Evolutionary conservation across 108 stramenopile genomes (phyloP), one percentile per base, ranked within the genome.

Genomic region (Fragilaria crotonensis): DNA sequence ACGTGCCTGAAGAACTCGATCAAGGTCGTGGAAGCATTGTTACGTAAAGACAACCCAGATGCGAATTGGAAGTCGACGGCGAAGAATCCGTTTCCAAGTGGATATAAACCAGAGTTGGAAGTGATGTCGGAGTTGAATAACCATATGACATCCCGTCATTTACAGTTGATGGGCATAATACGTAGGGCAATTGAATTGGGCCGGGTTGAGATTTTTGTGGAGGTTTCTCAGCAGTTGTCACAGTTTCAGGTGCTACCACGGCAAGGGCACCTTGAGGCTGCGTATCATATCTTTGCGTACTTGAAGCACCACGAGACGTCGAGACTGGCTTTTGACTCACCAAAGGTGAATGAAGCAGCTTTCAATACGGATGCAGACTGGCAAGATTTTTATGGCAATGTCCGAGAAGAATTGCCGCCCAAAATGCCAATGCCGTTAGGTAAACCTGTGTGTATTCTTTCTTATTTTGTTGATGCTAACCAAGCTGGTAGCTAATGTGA

Each of bases 181-280:
- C 45, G 63, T 7, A 69, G 73, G 73, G 70, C n/a, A n/a, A n/a
- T n/a, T n/a, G n/a, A n/a, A n/a, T n/a, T n/a, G n/a, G n/a, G n/a
- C n/a, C n/a, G n/a, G 18, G 45, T 65, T 46, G 78, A 79, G 60
- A 52, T 79, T 25, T 44, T 45, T 31, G 20, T 45, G 27, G 67
- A 63, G 25, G 64, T 66, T 0, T 73, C 60, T 5, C 50, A 67
- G 50, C 64, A 73, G 54, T 44, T n/a, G n/a, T n/a, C n/a, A n/a
- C n/a, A n/a, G n/a, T n/a, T n/a, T n/a, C n/a, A n/a, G n/a, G n/a
- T n/a, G n/a, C n/a, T n/a, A n/a, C n/a, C n/a, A n/a, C n/a, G n/a
- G n/a, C n/a, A n/a, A n/a, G n/a, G n/a, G n/a, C n/a, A n/a, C n/a
- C n/a, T n/a, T n/a, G n/a, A n/a, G n/a, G n/a, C n/a, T n/a, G n/a